Percentiles rank a stretch among this genome's conserved stretches.
Conservation (phyloP, 2,329 filamentous ascomycete genomes). For the Fusarium sp. region DNA sequence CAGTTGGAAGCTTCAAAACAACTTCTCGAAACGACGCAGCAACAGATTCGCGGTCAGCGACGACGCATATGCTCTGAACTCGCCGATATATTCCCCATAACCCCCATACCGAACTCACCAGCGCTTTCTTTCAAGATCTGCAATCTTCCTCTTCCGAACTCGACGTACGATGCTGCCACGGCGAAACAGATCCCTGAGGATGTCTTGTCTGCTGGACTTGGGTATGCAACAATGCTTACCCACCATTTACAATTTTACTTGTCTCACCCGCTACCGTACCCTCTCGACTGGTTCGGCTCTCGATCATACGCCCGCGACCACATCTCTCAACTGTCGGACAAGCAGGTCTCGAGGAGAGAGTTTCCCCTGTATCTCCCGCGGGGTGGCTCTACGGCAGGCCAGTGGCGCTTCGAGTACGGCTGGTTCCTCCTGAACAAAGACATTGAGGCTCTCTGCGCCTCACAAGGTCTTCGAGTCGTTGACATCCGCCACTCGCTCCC, state of each 20-base stretch:
- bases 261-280: slow-evolving; percentile 81
- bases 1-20: slow-evolving; percentile 67
- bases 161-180: slow-evolving; percentile 69
- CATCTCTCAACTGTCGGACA: slow-evolving; percentile 67
- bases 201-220: slow-evolving; percentile 81
- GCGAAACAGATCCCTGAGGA: slow-evolving; percentile 69
- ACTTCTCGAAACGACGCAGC: slow-evolving; percentile 66
- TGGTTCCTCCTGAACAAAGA: slow-evolving; percentile 98
- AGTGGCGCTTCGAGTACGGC: slow-evolving; percentile 94
- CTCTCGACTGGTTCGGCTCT: slow-evolving; percentile 77
- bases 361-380: slow-evolving; percentile 82
- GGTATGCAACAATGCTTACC: slow-evolving; percentile 80
- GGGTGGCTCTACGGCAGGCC: slow-evolving; percentile 71
- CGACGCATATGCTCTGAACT: slow-evolving; percentile 90
- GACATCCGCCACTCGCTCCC: slow-evolving; percentile 93
- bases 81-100: slow-evolving; percentile 81
- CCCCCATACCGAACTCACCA: slow-evolving; percentile 64
- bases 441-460: slow-evolving; percentile 76
- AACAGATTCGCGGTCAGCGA: slow-evolving; percentile 84
- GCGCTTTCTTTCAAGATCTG: slow-evolving; percentile 87
- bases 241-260: slow-evolving; percentile 86
- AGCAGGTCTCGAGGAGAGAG: slow-evolving; percentile 65
- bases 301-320: slow-evolving; percentile 81
- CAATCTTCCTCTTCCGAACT: slow-evolving; percentile 81
- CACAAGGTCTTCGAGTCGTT: slow-evolving; percentile 80